A percentile compares a stretch with the other conserved stretches of the same genome.
Conservation (phyloP, 805 yeast genomes). For the Lachancea sp. region DNA sequence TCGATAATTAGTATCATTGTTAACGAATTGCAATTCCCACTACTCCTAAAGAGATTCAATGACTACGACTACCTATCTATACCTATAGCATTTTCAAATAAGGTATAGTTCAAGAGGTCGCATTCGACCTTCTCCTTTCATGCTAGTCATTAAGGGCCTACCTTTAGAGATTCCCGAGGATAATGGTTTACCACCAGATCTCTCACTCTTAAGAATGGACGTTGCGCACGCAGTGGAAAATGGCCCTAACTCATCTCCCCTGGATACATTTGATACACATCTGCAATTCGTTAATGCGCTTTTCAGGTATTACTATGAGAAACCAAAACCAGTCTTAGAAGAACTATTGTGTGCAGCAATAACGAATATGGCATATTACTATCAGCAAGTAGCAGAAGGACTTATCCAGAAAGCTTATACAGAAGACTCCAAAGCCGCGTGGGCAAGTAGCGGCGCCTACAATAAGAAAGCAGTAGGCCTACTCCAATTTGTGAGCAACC, state of each 20-base stretch:
- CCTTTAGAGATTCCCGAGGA: slow-evolving; percentile 5
- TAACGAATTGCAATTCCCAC: too few relatives aligned
- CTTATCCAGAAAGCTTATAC: slow-evolving; percentile 25
- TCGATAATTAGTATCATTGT: too few relatives aligned
- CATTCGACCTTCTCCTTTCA: neutral
- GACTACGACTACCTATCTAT: too few relatives aligned
- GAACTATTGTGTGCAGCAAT: slow-evolving; percentile 11
- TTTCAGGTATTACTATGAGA: slow-evolving; percentile 1
- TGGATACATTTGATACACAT: slow-evolving; percentile 10
- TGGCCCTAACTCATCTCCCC: slow-evolving; percentile 1
- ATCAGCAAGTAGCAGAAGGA: slow-evolving; percentile 20
- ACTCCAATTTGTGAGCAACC: slow-evolving; percentile 11
- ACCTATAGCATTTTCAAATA: too few relatives aligned
- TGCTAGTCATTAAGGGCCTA: slow-evolving; percentile 1
- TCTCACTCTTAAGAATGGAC: slow-evolving; percentile 3
- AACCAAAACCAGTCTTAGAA: slow-evolving; percentile 1
- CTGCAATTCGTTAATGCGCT: slow-evolving; percentile 10
- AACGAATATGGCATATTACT: slow-evolving; percentile 19
- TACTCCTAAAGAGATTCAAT: too few relatives aligned
- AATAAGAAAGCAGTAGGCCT: slow-evolving; percentile 26
- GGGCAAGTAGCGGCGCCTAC: slow-evolving; percentile 28
- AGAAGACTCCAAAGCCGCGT: slow-evolving; percentile 15
- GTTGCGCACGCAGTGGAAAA: slow-evolving; percentile 2
- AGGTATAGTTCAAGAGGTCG: neutral
- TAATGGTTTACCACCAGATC: slow-evolving; percentile 3